Conservation (phyloP, 805 yeast genomes). For the Nematodospora valgi region DNA sequence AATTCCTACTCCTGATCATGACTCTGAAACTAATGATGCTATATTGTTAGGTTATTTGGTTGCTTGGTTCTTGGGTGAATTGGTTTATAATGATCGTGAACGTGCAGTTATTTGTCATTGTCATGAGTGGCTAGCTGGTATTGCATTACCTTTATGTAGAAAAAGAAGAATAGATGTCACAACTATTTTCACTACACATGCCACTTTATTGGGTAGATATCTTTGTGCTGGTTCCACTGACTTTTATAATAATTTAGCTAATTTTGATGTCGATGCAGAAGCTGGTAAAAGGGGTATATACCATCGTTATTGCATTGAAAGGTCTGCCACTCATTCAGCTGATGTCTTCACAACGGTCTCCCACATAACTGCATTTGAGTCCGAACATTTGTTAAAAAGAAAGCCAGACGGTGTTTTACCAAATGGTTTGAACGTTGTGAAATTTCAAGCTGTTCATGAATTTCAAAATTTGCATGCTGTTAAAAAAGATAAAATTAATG, state of each 20-base stretch:
- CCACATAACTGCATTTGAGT: slow-evolving; percentile 94
- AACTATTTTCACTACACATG: slow-evolving; percentile 96
- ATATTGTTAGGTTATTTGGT: slow-evolving; percentile 88
- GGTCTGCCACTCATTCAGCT: slow-evolving; percentile 93
- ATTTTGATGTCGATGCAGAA: slow-evolving; percentile 94
- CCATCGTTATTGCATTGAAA: slow-evolving; percentile 93
- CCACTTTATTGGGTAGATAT: slow-evolving; percentile 91
- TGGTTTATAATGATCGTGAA: slow-evolving; percentile 76
- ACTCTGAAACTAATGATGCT: slow-evolving; percentile 87
- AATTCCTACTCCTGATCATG: slow-evolving; percentile 89
- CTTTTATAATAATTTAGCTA: slow-evolving; percentile 84
- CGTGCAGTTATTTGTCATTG: slow-evolving; percentile 92
- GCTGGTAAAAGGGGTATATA: slow-evolving; percentile 98
- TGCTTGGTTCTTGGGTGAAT: slow-evolving; percentile 96
- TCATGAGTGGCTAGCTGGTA: slow-evolving; percentile 99
- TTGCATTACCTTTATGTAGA: slow-evolving; percentile 88
- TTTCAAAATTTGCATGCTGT: slow-evolving; percentile 94
- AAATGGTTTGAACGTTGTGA: slow-evolving; percentile 91
- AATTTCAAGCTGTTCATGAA: slow-evolving; percentile 96
- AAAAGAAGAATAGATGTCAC: slow-evolving; percentile 90
- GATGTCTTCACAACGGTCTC: slow-evolving; percentile 98
- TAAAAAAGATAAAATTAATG: slow-evolving; percentile 87
- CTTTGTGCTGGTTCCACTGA: slow-evolving; percentile 96
- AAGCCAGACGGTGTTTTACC: slow-evolving; percentile 98
- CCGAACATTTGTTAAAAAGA: slow-evolving; percentile 88